These are phyloP conservation scores for Hygrophoropsis aurantiaca DNA, from an alignment of 768 basidiomycete genomes.

Conservation along the genomic window DNA sequence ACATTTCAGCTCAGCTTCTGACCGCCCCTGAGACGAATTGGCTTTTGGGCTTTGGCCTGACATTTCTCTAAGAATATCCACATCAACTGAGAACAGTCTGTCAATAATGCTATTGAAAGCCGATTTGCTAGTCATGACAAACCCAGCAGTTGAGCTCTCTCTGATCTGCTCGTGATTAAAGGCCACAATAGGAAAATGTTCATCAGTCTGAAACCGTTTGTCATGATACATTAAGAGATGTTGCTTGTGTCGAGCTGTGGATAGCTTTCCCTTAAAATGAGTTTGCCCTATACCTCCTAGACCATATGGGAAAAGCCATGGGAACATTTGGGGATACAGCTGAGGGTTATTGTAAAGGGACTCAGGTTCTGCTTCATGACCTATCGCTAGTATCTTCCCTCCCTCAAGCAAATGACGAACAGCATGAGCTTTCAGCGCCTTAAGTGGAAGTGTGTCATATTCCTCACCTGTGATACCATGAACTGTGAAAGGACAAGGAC, in stretches of 20 bases:
- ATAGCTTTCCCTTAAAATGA: no score
- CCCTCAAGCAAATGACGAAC: no score
- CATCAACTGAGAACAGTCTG: no score
- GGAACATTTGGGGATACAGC: no score
- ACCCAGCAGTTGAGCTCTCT: no score
- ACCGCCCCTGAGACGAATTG: no score
- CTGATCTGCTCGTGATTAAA: no score
- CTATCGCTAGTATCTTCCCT: no score
- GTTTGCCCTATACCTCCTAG: constrained; percentile 30
- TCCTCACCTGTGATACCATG: constrained; percentile 26
- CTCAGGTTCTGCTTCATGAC: constrained; percentile 36
- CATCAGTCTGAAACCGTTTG: constrained; percentile 38
- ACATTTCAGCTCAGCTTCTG: constrained; percentile 20
- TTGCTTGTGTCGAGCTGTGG: constrained; percentile 25
- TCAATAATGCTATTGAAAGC: no score
- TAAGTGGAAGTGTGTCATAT: constrained; percentile 15
- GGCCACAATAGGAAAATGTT: constrained; percentile 36
- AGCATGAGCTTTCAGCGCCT: constrained; percentile 21
- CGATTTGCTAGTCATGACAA: constrained; percentile 38
- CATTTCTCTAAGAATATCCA: no score
- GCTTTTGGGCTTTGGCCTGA: no score
- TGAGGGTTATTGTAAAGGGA: constrained; percentile 44
- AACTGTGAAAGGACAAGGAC: constrained; percentile 38
- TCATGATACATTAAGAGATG: constrained; percentile 38
- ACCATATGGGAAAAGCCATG: constrained; percentile 43